phyloP scores from a whole-genome alignment of 805 yeast species.

The Zygotorulaspora florentina region DNA sequence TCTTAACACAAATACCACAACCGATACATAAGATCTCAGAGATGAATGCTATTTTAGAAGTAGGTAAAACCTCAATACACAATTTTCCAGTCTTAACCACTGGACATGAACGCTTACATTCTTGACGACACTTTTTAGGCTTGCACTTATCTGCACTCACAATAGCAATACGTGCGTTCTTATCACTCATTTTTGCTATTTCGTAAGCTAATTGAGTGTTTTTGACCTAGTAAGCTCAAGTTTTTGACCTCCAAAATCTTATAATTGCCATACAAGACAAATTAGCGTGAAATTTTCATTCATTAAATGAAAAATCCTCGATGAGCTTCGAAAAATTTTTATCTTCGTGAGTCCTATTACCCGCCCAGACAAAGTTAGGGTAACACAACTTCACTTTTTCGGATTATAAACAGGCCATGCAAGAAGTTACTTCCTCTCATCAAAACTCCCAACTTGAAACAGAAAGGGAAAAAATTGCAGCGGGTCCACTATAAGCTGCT shows the following conservation, averaged over 20 bases:
- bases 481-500: too few relatives aligned
- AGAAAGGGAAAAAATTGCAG: too few relatives aligned
- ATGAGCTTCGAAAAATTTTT: constrained; percentile 1
- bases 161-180: constrained; percentile 86
- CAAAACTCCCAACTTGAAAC: too few relatives aligned
- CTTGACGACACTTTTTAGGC: constrained; percentile 98
- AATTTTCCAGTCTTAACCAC: constrained; percentile 96
- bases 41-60: constrained; percentile 87
- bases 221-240: not conserved
- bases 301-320: not conserved
- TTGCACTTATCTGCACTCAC: constrained; percentile 92
- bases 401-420: too few relatives aligned
- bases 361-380: not conserved
- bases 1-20: constrained; percentile 99
- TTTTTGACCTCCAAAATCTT: too few relatives aligned
- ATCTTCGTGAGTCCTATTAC: not conserved
- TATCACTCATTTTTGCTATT: constrained; percentile 33
- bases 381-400: not conserved
- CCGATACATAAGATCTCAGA: constrained; percentile 95
- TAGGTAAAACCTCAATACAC: constrained; percentile 93
- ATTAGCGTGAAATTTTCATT: not conserved
- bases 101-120: constrained; percentile 95
- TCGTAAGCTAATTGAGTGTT: not conserved
- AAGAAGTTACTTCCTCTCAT: too few relatives aligned
- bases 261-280: not conserved